These are phyloP conservation scores for Exophiala phaeomuriformis DNA, from an alignment of 2,329 filamentous ascomycete species.

Conservation along the genomic window DNA sequence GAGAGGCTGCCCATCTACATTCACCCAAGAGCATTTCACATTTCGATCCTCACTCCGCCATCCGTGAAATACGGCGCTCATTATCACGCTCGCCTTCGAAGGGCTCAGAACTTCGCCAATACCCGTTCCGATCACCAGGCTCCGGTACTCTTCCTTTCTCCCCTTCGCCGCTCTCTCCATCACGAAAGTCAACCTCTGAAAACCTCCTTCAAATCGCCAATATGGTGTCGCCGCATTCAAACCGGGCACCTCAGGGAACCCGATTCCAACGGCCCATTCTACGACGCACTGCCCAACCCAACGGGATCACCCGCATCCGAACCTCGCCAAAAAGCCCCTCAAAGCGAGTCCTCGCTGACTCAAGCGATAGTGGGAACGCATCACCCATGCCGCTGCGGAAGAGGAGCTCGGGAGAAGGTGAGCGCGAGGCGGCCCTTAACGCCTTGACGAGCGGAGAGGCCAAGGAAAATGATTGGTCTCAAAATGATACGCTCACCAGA, in stretches of 20 bases:
- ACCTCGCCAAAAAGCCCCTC: slow-evolving; percentile 74
- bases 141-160: slow-evolving; percentile 42
- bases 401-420: slow-evolving; percentile 36
- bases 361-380: slow-evolving; percentile 64
- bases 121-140: slow-evolving; percentile 45
- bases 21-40: slow-evolving; percentile 78
- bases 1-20: slow-evolving; percentile 75
- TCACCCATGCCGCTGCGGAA: slow-evolving; percentile 39
- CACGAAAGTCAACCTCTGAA: slow-evolving; percentile 46
- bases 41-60: slow-evolving; percentile 72
- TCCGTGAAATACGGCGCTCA: slow-evolving; percentile 76
- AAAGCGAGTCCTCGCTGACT: slow-evolving; percentile 66
- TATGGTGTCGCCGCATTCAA: slow-evolving; percentile 49
- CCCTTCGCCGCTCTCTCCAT: slow-evolving; percentile 53
- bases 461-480: slow-evolving; percentile 25
- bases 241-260: slow-evolving; percentile 59
- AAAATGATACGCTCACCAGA: slow-evolving; percentile 19
- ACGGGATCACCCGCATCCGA: slow-evolving; percentile 48
- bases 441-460: slow-evolving; percentile 29
- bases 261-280: slow-evolving; percentile 48
- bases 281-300: slow-evolving; percentile 34
- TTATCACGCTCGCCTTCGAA: slow-evolving; percentile 92
- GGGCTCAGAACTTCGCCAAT: slow-evolving; percentile 54
- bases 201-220: slow-evolving; percentile 46
- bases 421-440: slow-evolving; percentile 43